phyloP scores from a whole-genome alignment of 2,329 filamentous ascomycete genomes.

The Leptodontidium sp. region DNA sequence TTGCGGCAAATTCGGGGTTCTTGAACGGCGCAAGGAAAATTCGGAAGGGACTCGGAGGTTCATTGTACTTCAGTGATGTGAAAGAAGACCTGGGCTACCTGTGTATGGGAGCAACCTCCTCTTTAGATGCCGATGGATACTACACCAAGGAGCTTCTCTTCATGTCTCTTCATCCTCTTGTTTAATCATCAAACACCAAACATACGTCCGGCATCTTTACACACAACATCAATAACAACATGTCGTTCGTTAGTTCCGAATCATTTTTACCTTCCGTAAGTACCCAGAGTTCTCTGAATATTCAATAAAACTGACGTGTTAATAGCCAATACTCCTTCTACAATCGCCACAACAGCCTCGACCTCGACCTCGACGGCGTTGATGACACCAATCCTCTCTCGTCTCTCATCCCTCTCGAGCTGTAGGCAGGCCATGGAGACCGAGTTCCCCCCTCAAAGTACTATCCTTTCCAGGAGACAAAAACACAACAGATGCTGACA shows the following conservation, averaged over 20 bases:
- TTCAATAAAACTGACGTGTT: constrained; percentile 17
- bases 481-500: constrained; percentile 17
- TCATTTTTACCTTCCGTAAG: constrained; percentile 19
- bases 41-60: neutral
- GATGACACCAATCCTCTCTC: constrained; percentile 13
- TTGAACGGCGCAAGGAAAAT: constrained; percentile 22
- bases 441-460: constrained; percentile 21
- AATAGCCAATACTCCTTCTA: constrained; percentile 19
- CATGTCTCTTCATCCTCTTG: neutral
- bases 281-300: constrained; percentile 18
- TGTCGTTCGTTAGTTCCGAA: constrained; percentile 7
- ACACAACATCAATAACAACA: constrained; percentile 13
- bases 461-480: constrained; percentile 12
- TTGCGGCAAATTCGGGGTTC: constrained; percentile 24
- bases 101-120: neutral
- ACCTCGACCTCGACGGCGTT: constrained; percentile 1
- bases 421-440: constrained; percentile 10
- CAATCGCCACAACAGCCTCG: constrained; percentile 4
- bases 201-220: constrained; percentile 8
- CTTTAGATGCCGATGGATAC: neutral
- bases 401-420: neutral
- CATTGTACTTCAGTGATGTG: neutral
- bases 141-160: neutral
- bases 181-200: constrained; percentile 17
- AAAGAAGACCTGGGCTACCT: neutral